These are phyloP conservation scores for Arthrinium phaeospermum DNA, from an alignment of 2,329 filamentous ascomycete species.

Conservation along the genomic window DNA sequence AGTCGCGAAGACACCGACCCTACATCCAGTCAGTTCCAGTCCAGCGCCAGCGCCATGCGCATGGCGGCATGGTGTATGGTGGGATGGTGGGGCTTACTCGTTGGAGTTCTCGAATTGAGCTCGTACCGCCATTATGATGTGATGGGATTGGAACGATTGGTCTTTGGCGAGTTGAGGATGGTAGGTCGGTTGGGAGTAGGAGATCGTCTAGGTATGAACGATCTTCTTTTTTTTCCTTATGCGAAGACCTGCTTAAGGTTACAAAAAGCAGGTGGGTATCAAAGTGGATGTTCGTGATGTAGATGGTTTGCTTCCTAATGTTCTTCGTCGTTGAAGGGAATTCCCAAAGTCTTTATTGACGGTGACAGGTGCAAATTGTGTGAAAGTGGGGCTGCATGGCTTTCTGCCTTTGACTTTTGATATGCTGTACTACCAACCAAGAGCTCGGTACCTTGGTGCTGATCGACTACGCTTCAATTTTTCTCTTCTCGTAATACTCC, in stretches of 20 bases:
- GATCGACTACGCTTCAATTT: not conserved
- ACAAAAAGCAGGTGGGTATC: slow-evolving; percentile 14
- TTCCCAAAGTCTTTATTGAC: slow-evolving; percentile 7
- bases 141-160: not conserved
- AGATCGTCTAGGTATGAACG: not conserved
- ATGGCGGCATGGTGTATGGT: slow-evolving; percentile 33
- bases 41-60: not conserved
- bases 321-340: slow-evolving; percentile 7
- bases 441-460: not conserved
- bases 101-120: slow-evolving; percentile 89
- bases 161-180: not conserved
- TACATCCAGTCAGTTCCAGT: slow-evolving; percentile 43
- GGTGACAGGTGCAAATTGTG: slow-evolving; percentile 10
- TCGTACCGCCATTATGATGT: slow-evolving; percentile 64
- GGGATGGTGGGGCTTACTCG: slow-evolving; percentile 64
- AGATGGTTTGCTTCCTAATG: not conserved
- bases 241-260: not conserved
- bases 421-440: slow-evolving; percentile 2
- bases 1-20: slow-evolving; percentile 94
- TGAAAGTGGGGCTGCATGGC: not conserved
- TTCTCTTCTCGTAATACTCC: not conserved
- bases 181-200: not conserved
- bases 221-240: slow-evolving; percentile 3
- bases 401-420: not conserved
- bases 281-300: slow-evolving; percentile 14